These are phyloP conservation scores for Cocos nucifera DNA, from an alignment of 176 grass and related monocot genomes.

Conservation along the genomic window DNA sequence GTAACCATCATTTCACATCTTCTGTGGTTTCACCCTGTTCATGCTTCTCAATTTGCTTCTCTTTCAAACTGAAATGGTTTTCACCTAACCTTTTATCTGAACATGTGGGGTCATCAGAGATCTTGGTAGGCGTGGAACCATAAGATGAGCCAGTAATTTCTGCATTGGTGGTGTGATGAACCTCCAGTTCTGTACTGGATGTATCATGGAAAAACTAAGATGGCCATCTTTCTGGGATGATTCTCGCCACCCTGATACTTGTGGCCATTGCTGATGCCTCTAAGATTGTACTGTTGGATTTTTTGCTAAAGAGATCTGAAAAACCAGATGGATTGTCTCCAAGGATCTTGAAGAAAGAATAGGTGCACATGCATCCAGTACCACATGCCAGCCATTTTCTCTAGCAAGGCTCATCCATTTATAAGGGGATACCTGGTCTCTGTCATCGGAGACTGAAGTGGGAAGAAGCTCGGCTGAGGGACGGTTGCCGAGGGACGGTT, in stretches of 20 bases:
- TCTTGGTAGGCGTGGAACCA: conserved; percentile 33
- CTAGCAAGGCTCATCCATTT: conserved; percentile 77
- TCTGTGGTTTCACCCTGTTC: neutral
- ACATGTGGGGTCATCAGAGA: neutral
- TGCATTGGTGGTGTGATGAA: conserved; percentile 2
- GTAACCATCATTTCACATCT: neutral
- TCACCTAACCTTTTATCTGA: neutral
- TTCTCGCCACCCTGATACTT: conserved; percentile 74
- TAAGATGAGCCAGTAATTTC: conserved; percentile 54
- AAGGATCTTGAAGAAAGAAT: conserved; percentile 84
- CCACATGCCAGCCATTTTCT: conserved; percentile 74
- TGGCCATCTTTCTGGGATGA: conserved; percentile 51
- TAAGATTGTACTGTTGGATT: conserved; percentile 40
- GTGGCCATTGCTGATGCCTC: conserved; percentile 58
- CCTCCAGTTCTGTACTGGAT: conserved; percentile 51
- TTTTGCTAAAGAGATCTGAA: conserved; percentile 70
- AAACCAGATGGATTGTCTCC: conserved; percentile 75
- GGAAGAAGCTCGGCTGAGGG: conserved; percentile 84
- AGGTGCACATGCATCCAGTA: conserved; percentile 69
- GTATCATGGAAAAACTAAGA: conserved; percentile 38
- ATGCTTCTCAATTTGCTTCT: conserved; percentile 1
- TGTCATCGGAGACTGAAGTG: conserved; percentile 57
- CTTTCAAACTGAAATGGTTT: neutral
- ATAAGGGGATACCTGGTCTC: conserved; percentile 75
- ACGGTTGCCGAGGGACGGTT: too few species aligned